Evolutionary conservation across 768 basidiomycete genomes (phyloP), one percentile per base, ranked within the genome.

Genomic region (Psilocybe tampanensis): DNA sequence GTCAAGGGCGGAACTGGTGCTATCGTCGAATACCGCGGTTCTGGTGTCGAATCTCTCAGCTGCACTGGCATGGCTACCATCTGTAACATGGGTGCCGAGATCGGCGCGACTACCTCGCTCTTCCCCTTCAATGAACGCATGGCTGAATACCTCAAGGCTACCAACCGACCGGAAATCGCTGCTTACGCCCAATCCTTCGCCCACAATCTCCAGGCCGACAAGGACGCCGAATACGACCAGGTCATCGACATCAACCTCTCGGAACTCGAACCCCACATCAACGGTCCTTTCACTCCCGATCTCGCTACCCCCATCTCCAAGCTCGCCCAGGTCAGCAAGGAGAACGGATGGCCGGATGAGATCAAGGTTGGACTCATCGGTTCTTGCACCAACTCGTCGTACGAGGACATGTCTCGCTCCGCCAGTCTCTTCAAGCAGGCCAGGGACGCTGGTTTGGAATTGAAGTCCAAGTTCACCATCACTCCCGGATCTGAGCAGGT

Each of bases 21-120:
- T 54, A 98, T 99, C 67, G 94, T 99, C 64, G 96, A 99, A 72
- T 99, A 99, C 80, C 88, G 80, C 64, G 96, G 96, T 62, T 75
- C 94, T 68, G 96, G 96, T 82, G 90, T 98, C 60, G 90, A 96
- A 70, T 94, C 94, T 32, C 85, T 99, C 59, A 97, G 95, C 47
- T 94, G 91, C 84, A 99, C 96, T 47, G 96, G 96, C 75, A 97
- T 98, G 95, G 96, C 94, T 51, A 98, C 96, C 19, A 96, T 99
- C 68, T 98, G 96, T 76, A 99, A 98, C 86, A 99, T 98, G 96
- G 96, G 96, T 82, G 96, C 96, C 65, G 96, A 99, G 76, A 98
- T 98, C 68, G 96, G 96, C 72, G 97, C 97, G 34, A 99, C 97
- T 9, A 98, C 97, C 19, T 98, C 96, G 17, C 76, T 98, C 65